Base-by-base conservation (phyloP, 108 stramenopile species). In the Conticribra guillardii region DNA sequence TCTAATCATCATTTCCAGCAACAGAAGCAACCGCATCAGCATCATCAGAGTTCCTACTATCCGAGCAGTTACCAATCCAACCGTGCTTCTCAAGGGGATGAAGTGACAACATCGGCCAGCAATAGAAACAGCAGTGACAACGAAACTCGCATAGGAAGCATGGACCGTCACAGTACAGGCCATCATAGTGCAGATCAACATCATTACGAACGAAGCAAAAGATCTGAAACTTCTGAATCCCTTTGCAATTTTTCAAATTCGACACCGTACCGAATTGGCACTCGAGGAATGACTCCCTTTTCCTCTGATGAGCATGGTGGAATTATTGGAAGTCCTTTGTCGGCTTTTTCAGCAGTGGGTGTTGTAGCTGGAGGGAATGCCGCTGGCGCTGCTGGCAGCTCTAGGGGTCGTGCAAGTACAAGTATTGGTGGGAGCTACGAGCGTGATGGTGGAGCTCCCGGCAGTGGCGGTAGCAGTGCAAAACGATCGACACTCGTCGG, bases 291-390 rank as follows among this genome's bases (percentile, higher is more conserved):
- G 37, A 41, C 37, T 11, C 46, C 48, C 14, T 63, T 63, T 63
- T 32, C 30, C 9, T 30, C 28, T 5, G 56, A 57, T 17, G 56
- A 57, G n/a, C 32, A 41, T 18, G 62, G 26, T 24, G 47, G 47
- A 49, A 27, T 63, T 21, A 63, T 63, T 49, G 62, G 62, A 5
- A 63, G 62, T 63, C 62, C 62, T 33, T 28, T 63, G 4, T 26
- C 23, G 8, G 62, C 62, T 17, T 63, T 63, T 49, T 34, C 32
- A 1, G 62, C 33, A 7, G 33, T 49, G 3, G 23, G 24, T 18
- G 21, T 28, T 3, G 8, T 17, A 15, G 16, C 4, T 46, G 17
- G 26, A 2, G 32, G 11, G 19, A 8, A 3, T 7, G 59, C 21
- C n/a, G 17, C 41, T 23, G 8, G 16, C 41, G 19, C 5, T 30